A percentile compares a stretch with the other conserved stretches of the same genome.
Conservation (phyloP, 306 rosid genomes). For the Gastrolobium bilobum region DNA sequence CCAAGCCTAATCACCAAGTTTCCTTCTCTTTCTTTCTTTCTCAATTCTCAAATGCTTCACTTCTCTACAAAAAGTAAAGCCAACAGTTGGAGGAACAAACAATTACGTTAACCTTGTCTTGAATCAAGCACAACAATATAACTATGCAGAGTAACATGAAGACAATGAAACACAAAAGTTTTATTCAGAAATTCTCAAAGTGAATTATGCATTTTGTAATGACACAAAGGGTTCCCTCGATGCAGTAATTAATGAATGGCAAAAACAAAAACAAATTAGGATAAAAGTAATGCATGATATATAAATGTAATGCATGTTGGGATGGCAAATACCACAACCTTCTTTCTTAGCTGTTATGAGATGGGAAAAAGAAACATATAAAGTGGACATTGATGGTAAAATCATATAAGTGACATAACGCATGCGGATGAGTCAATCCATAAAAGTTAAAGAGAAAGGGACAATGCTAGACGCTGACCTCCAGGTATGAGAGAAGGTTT, state of each 20-base stretch:
- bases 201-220: neutral
- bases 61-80: conserved; percentile 48
- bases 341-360: neutral
- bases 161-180: neutral
- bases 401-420: conserved; percentile 9
- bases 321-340: neutral
- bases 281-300: neutral
- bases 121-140: neutral
- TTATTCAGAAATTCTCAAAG: neutral
- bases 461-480: conserved; percentile 32
- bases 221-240: neutral
- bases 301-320: neutral
- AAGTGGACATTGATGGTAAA: neutral
- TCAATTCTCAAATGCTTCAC: neutral
- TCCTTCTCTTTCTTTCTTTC: neutral
- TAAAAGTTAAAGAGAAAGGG: neutral
- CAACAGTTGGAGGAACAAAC: neutral
- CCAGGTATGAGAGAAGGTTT: neutral
- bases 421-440: conserved; percentile 3
- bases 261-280: neutral
- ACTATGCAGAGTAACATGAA: neutral
- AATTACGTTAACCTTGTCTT: conserved; percentile 3
- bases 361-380: neutral
- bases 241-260: neutral
- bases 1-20: neutral